Conservation (phyloP, 176 grass and related monocot genomes). For the sorghum (Sorghum bicolor) region Sorghum_bicolor_NCBIv3 NC_012872.2:3748501-3749000, state of each 20-base stretch:
- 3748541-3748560: constrained; percentile 14
- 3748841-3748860: constrained; percentile 68
- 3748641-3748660: constrained; percentile 75
- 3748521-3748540: constrained; percentile 63
- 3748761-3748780: constrained; percentile 68
- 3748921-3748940: not conserved
- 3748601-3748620: constrained; percentile 73
- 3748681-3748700: not conserved
- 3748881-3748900: constrained; percentile 42
- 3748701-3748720: not conserved
- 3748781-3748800: constrained; percentile 72
- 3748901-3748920: constrained; percentile 60
- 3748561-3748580: constrained; percentile 54
- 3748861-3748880: constrained; percentile 45
- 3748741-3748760: constrained; percentile 52
- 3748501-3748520: constrained; percentile 82
- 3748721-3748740: constrained; percentile 47
- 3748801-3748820: constrained; percentile 74
- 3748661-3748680: constrained; percentile 53
- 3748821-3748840: constrained; percentile 68
- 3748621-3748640: constrained; percentile 77
- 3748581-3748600: constrained; percentile 41
- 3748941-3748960: constrained; percentile 42
- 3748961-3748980: constrained; percentile 51
- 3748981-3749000: constrained; percentile 31